phyloP scores from a whole-genome alignment of 2,329 filamentous ascomycete species.

The Penicillium nordicum region DNA sequence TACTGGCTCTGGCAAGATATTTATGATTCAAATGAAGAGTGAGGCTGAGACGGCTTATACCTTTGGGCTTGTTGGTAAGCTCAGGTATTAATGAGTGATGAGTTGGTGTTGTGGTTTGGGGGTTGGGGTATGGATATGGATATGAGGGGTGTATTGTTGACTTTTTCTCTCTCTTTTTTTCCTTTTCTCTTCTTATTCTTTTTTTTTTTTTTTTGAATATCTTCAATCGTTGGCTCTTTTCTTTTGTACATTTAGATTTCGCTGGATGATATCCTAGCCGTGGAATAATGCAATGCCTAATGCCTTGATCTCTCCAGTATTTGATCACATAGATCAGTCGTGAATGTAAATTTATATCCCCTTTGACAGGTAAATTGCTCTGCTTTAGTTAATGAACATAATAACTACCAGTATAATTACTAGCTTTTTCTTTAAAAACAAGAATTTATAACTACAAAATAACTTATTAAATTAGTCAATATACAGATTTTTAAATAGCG shows the following conservation, averaged over 20 bases:
- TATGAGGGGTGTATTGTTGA: constrained; percentile 8
- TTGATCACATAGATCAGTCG: too few relatives aligned
- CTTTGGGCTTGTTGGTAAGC: constrained; percentile 52
- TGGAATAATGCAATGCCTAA: not conserved
- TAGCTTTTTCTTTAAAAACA: too few relatives aligned
- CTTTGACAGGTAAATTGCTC: too few relatives aligned
- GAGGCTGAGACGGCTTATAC: constrained; percentile 55
- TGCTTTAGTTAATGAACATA: too few relatives aligned
- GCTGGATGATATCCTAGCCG: constrained; percentile 1
- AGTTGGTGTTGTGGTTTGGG: not conserved
- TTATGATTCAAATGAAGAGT: constrained; percentile 62
- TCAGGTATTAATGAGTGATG: constrained; percentile 43
- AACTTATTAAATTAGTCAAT: too few relatives aligned
- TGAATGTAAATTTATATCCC: too few relatives aligned
- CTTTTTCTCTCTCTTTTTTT: not conserved
- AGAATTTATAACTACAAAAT: too few relatives aligned
- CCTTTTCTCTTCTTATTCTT: not conserved
- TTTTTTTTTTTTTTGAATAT: constrained; percentile 9
- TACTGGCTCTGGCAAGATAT: constrained; percentile 55
- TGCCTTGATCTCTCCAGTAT: too few relatives aligned
- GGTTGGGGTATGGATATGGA: not conserved
- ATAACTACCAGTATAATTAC: too few relatives aligned
- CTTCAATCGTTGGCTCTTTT: constrained; percentile 13
- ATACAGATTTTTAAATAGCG: too few relatives aligned
- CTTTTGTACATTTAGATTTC: constrained; percentile 19